Conservation (phyloP, 257 asterid genomes). For the Catharanthus roseus region DNA sequence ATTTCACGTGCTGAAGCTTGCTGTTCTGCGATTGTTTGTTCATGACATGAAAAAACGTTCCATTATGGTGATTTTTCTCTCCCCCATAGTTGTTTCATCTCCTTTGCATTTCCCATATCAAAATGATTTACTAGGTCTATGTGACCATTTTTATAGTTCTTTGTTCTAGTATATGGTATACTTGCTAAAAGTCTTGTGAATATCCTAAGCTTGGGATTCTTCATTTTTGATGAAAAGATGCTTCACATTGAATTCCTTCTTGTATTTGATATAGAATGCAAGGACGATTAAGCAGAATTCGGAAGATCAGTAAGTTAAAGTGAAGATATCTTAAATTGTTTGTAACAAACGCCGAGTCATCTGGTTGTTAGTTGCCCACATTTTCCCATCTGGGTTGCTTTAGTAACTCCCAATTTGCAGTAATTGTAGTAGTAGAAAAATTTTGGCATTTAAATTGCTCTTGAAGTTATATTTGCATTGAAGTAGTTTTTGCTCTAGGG, state of each 20-base stretch:
- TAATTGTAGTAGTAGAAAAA: no score
- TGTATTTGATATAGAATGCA: no score
- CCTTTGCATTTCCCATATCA: not conserved
- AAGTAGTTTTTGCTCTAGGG: not conserved
- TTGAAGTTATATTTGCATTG: no score
- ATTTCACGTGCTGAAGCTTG: slow-evolving; percentile 69
- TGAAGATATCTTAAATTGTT: no score
- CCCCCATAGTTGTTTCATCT: not conserved
- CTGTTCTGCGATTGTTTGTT: slow-evolving; percentile 69
- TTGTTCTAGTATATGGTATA: not conserved
- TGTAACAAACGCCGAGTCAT: no score
- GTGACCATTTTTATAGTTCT: not conserved
- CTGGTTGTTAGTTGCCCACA: no score
- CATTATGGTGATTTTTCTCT: slow-evolving; percentile 51
- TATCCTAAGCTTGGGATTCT: not conserved
- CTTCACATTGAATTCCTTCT: not conserved
- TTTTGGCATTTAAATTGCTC: not conserved
- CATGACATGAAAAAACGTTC: slow-evolving; percentile 71
- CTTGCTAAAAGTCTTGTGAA: not conserved
- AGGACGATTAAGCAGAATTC: no score
- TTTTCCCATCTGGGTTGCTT: no score
- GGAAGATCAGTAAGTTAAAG: no score
- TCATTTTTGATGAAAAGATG: not conserved
- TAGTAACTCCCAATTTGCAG: no score
- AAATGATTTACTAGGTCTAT: not conserved